Base-by-base conservation (phyloP, 345 rosid genomes). In the Citrus reticulata region DNA sequence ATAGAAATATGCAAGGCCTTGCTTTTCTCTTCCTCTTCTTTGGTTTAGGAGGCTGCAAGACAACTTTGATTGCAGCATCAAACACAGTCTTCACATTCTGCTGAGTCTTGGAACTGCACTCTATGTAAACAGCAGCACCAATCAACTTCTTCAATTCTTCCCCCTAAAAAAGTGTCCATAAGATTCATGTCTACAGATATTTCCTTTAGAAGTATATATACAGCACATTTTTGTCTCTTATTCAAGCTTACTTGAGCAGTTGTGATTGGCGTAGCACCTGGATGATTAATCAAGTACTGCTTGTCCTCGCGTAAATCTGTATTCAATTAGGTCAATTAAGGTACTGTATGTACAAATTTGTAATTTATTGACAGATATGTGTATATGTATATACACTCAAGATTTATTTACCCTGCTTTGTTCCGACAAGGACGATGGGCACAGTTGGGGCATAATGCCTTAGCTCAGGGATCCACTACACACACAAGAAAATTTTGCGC, bases 61-160 rank as follows among this genome's bases (percentile, higher is more conserved):
- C 89, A 65, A 83, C 91, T 81, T 86, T 88, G 75, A 88, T 88
- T 65, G 91, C 86, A 0, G 89, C 89, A 72, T 88, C 91, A 42
- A 88, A 88, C 70, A 86, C 91, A 1, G 80, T 79, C 76, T 88
- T 88, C 78, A 88, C 89, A 42, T 88, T 88, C 88, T 88, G 88
- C 19, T 86, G 91, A 77, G 89, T 86, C 83, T 88, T 86, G 75
- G 89, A 86, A 83, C 91, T 88, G 86, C 91, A 88, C 76, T 88
- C 91, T 40, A 84, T 55, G 81, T 88, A 88, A 76, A 82, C 70
- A 34, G 86, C 89, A 70, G 88, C 91, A 77, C 88, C 89, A 7
- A 89, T 85, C 83, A 49, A 81, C 78, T 86, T 89, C 84, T 86
- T 89, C 74, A 89, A 72, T 35, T 89, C 91, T 74, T 89, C 91